Evolutionary conservation across 768 basidiomycete species (phyloP), one percentile per base, ranked within the genome.

Genomic region (Boletus pseudo-olivaceus): DNA sequence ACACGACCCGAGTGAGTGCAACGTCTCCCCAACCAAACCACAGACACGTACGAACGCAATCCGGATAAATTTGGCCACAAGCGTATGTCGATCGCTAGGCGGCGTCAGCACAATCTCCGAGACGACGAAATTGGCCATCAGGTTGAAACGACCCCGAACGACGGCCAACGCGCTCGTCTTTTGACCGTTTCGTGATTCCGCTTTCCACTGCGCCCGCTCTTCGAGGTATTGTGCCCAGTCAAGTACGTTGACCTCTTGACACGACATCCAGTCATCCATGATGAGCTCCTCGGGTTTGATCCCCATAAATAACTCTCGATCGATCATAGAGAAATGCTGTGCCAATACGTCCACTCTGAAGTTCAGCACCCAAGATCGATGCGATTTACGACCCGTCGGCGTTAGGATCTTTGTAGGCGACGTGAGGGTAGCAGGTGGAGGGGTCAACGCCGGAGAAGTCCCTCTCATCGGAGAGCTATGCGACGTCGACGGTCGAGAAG

Each of bases 231-330:
- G 82, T 14, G 79, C 77, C 94, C 93, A 96, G 67, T 95, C 93
- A 17, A 89, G 76, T 20, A 89, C 80, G 60, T 90, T 80, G 11
- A 82, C 78, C 30, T 77, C 86, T 52, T 81, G 76, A 45, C 80
- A 78, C 10, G 77, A 76, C 68, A 79, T 76, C 86, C 86, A 88
- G 37, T 88, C 83, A 46, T 83, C 80, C 56, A 84, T 77, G 37
- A 92, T 83, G n/a, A 93, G 77, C 63, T 96, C 93, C 63, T 94
- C 90, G 64, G 93, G 93, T 61, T 86, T 87, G 68, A 96, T 79
- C 12, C 82, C 80, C 69, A 89, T 83, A 67, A 93, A 91, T 51
- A 95, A 72, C 61, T 95, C 93, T 26, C 90, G 80, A 58, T 96
- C 93, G 58, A 96, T 92, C 79, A 92, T 86, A 7, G 87, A 79